phyloP scores from a whole-genome alignment of 768 basidiomycete species.

The Russula sp. region DNA sequence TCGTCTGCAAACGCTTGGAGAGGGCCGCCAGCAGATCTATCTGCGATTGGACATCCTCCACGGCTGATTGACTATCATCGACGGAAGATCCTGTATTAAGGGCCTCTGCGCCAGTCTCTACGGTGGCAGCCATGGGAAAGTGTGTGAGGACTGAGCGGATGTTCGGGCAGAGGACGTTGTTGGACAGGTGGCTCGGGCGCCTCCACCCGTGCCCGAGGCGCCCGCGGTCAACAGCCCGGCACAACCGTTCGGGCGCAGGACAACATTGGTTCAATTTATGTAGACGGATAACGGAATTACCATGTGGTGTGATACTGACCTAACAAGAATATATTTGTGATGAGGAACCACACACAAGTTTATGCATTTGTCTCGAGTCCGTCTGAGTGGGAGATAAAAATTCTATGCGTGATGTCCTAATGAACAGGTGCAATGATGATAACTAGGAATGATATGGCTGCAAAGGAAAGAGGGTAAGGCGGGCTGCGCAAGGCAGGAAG shows the following conservation, averaged over 20 bases:
- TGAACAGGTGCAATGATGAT: conserved; percentile 17
- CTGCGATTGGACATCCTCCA: conserved; percentile 17
- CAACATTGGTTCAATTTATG: no score
- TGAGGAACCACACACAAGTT: not conserved
- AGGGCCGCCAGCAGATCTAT: conserved; percentile 20
- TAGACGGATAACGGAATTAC: not conserved
- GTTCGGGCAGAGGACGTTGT: not conserved
- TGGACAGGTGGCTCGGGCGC: not conserved
- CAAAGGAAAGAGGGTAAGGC: conserved; percentile 1
- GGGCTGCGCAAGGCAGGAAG: not conserved
- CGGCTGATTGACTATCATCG: conserved; percentile 7
- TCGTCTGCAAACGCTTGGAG: conserved; percentile 14
- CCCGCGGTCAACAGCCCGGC: not conserved
- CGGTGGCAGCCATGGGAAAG: conserved; percentile 5
- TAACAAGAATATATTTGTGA: not conserved
- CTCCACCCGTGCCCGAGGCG: not conserved
- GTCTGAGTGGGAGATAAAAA: not conserved
- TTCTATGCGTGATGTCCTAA: conserved; percentile 18
- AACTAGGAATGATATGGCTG: conserved; percentile 11
- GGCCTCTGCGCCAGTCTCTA: not conserved
- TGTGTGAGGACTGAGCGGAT: not conserved
- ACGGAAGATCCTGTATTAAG: not conserved
- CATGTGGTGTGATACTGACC: no score
- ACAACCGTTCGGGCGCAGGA: not conserved
- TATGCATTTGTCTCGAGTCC: not conserved